Percentiles rank a stretch among this genome's conserved stretches.
These are phyloP conservation scores for Macrophomina tecta DNA, from an alignment of 2,329 filamentous ascomycete genomes.

Conservation along the genomic window DNA sequence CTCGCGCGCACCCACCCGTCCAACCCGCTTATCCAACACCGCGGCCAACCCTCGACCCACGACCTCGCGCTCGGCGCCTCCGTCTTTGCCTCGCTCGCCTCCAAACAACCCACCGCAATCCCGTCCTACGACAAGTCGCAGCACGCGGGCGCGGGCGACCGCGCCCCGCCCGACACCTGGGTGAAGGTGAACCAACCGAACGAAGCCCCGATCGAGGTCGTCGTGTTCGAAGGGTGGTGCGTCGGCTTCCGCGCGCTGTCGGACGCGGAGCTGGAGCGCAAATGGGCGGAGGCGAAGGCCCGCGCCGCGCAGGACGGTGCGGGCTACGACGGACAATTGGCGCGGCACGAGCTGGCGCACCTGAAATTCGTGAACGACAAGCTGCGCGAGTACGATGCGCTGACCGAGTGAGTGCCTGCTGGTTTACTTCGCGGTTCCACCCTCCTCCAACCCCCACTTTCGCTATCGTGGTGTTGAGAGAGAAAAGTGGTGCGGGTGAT, in stretches of 20 bases:
- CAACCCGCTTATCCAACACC: slow-evolving; percentile 79
- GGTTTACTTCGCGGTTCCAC: neutral
- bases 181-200: slow-evolving; percentile 60
- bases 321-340: slow-evolving; percentile 57
- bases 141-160: slow-evolving; percentile 77
- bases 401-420: slow-evolving; percentile 56
- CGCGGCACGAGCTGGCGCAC: slow-evolving; percentile 58
- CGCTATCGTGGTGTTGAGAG: neutral
- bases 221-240: slow-evolving; percentile 91
- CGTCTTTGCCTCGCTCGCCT: slow-evolving; percentile 67
- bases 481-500: neutral
- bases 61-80: slow-evolving; percentile 69
- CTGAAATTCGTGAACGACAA: slow-evolving; percentile 64
- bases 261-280: slow-evolving; percentile 60
- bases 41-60: slow-evolving; percentile 85
- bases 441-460: neutral
- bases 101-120: slow-evolving; percentile 62
- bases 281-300: slow-evolving; percentile 60
- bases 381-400: slow-evolving; percentile 61
- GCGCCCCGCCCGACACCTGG: slow-evolving; percentile 69
- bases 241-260: slow-evolving; percentile 76
- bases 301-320: slow-evolving; percentile 46
- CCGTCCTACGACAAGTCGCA: slow-evolving; percentile 86
- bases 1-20: slow-evolving; percentile 69
- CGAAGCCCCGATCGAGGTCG: slow-evolving; percentile 64